Evolutionary conservation across 2,329 filamentous ascomycete genomes (phyloP).

Genomic region (Anthostomella pinea): DNA sequence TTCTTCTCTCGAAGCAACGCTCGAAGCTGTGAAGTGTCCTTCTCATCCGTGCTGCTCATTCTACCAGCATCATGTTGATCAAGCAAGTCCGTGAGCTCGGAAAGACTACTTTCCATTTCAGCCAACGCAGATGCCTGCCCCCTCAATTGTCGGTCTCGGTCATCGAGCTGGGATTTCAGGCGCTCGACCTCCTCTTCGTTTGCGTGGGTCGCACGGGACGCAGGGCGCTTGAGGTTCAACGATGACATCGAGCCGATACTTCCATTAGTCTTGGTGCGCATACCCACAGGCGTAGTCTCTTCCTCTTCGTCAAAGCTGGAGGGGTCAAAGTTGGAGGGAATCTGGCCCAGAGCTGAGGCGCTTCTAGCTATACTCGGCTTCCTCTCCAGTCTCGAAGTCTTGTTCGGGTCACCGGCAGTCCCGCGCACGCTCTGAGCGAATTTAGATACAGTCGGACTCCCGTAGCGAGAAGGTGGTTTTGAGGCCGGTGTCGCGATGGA

Average conservation of each 20-base stretch:
- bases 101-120: constrained; percentile 73
- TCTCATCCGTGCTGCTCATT: constrained; percentile 57
- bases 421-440: constrained; percentile 64
- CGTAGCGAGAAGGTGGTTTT: constrained; percentile 55
- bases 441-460: constrained; percentile 59
- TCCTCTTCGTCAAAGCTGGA: too few relatives aligned
- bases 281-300: constrained; percentile 51
- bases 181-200: constrained; percentile 72
- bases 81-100: constrained; percentile 60
- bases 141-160: constrained; percentile 81
- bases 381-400: constrained; percentile 48
- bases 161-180: constrained; percentile 71
- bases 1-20: constrained; percentile 91
- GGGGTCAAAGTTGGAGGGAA: constrained; percentile 43
- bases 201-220: constrained; percentile 45
- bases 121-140: constrained; percentile 79
- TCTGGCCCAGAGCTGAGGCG: constrained; percentile 54
- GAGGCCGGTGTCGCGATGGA: constrained; percentile 54
- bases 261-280: constrained; percentile 53
- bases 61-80: constrained; percentile 49
- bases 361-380: constrained; percentile 56
- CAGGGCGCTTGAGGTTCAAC: constrained; percentile 52
- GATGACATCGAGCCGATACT: constrained; percentile 54
- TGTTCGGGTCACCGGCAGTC: constrained; percentile 59
- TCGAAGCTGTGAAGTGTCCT: constrained; percentile 73